Conservation (phyloP, 148 eudicot species). For the Amaranthus hypochondriacus region DNA sequence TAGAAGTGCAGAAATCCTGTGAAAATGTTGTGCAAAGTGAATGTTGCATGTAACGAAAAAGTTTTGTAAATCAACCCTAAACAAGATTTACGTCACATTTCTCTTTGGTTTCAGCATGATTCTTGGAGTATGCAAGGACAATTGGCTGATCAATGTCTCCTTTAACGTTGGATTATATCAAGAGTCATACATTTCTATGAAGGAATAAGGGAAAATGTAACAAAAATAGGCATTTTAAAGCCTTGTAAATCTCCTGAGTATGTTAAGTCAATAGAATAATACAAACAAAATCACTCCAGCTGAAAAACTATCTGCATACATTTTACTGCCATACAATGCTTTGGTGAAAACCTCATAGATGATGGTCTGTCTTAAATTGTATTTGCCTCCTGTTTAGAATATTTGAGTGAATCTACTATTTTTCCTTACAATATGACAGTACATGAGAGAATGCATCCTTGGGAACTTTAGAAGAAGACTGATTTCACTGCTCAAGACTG, state of each 20-base stretch:
- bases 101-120: neutral
- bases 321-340: neutral
- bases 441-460: slow-evolving; percentile 98
- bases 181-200: neutral
- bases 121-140: neutral
- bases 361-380: neutral
- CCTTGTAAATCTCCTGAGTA: neutral
- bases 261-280: neutral
- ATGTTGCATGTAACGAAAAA: no score
- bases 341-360: neutral
- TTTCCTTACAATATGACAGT: slow-evolving; percentile 43
- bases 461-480: slow-evolving; percentile 93
- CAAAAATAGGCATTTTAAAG: neutral
- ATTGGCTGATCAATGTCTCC: neutral
- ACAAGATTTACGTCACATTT: neutral
- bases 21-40: no score
- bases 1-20: no score
- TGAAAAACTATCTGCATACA: neutral
- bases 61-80: neutral
- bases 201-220: neutral
- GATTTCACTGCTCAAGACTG: slow-evolving; percentile 73
- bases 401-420: neutral
- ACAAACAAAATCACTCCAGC: neutral
- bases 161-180: neutral
- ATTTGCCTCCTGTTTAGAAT: neutral